These are phyloP conservation scores for Penstemon newberryi DNA, from an alignment of 257 asterid species.

Conservation along the genomic window DNA sequence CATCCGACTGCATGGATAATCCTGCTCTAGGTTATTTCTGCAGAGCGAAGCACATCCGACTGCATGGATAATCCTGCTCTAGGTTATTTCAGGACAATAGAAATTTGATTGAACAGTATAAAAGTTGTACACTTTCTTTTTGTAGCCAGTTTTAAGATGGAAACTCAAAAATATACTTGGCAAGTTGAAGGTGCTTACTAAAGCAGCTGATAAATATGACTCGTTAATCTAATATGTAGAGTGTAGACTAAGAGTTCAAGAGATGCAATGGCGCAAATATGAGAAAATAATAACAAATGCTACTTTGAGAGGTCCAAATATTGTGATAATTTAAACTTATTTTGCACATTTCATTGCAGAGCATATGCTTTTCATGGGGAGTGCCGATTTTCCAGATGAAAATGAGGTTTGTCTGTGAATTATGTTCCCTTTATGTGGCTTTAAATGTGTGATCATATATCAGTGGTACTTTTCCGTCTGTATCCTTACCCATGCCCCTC, in stretches of 20 bases:
- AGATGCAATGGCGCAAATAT: not conserved
- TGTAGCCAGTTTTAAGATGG: not conserved
- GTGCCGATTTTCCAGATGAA: constrained; percentile 91
- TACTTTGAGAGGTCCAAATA: constrained; percentile 7
- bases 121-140: not conserved
- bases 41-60: no score
- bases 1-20: not conserved
- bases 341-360: constrained; percentile 54
- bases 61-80: constrained; percentile 9
- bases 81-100: not conserved
- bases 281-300: constrained; percentile 6
- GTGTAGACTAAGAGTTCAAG: not conserved
- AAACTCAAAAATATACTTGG: not conserved
- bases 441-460: constrained; percentile 14
- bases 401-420: constrained; percentile 70
- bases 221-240: not conserved
- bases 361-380: constrained; percentile 99
- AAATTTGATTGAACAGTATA: not conserved
- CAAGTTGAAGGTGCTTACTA: constrained; percentile 11
- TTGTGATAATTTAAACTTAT: constrained; percentile 22
- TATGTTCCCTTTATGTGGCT: constrained; percentile 10
- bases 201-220: constrained; percentile 13
- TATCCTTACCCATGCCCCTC: constrained; percentile 8
- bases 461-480: constrained; percentile 18
- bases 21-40: constrained; percentile 2